Percentiles rank a stretch among this genome's conserved stretches.
Evolutionary conservation across 352 stramenopile genomes (phyloP).

Genomic region (Elongisporangium undulatum): DNA sequence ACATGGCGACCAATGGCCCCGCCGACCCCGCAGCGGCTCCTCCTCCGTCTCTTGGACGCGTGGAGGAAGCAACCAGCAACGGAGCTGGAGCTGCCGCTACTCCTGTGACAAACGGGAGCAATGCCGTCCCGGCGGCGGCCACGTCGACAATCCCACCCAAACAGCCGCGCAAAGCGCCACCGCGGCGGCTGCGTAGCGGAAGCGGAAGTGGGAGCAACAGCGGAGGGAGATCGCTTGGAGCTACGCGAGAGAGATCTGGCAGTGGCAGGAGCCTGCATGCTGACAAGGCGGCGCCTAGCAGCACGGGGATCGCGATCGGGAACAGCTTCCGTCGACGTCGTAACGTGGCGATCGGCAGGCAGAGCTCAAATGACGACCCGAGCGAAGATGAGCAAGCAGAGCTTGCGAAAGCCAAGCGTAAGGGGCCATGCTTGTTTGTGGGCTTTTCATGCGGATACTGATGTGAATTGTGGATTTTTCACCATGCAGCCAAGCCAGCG

Average conservation of each 20-base stretch:
- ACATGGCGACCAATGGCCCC: neutral
- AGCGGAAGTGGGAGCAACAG: conserved; percentile 47
- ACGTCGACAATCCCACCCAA: conserved; percentile 22
- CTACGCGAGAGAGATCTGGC: conserved; percentile 14
- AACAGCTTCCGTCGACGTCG: conserved; percentile 33
- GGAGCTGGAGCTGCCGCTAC: neutral
- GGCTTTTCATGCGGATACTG: neutral
- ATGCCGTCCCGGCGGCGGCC: neutral
- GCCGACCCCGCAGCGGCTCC: neutral
- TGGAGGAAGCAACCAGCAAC: neutral
- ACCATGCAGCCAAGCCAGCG: conserved; percentile 25
- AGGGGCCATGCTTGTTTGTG: neutral
- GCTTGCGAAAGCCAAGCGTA: conserved; percentile 8
- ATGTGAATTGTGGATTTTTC: neutral
- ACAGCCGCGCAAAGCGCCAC: conserved; percentile 29
- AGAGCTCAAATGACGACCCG: conserved; percentile 11
- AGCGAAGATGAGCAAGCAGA: conserved; percentile 27
- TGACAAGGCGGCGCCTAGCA: neutral
- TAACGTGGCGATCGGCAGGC: conserved; percentile 13
- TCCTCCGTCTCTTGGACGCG: neutral
- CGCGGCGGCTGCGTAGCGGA: conserved; percentile 42
- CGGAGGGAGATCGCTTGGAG: conserved; percentile 9
- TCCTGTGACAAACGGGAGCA: neutral
- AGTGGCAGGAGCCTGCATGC: conserved; percentile 21
- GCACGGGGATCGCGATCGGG: conserved; percentile 22